These are phyloP conservation scores for Fusarium temperatum DNA, from an alignment of 2,329 filamentous ascomycete species.

Conservation along the genomic window DNA sequence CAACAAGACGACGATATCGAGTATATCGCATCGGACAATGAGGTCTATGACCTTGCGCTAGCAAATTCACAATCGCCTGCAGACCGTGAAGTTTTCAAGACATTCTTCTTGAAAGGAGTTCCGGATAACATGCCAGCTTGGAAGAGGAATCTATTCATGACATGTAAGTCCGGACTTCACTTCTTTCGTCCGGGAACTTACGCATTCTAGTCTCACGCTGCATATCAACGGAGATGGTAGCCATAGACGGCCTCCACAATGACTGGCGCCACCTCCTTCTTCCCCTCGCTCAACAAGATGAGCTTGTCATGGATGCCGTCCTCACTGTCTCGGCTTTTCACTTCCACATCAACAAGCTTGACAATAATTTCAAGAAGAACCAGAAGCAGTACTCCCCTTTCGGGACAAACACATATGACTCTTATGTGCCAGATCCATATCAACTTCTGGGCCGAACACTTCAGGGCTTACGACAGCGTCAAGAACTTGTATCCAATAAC, in stretches of 20 bases:
- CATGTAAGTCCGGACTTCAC: not conserved
- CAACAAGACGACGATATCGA: not conserved
- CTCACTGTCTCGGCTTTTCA: slow-evolving; percentile 33
- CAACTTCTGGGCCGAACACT: slow-evolving; percentile 28
- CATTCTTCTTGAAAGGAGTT: slow-evolving; percentile 13
- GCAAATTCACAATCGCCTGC: rapidly evolving
- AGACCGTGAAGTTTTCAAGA: not conserved
- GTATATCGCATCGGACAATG: not conserved
- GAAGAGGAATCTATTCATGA: slow-evolving; percentile 24
- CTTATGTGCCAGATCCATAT: slow-evolving; percentile 18
- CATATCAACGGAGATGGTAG: slow-evolving; percentile 40
- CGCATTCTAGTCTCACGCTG: slow-evolving; percentile 10
- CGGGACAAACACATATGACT: not conserved
- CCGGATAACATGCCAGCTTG: slow-evolving; percentile 17
- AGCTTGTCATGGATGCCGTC: slow-evolving; percentile 35
- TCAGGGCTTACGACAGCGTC: slow-evolving; percentile 21
- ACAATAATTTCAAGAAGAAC: not conserved
- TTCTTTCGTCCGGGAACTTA: not conserved
- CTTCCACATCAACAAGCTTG: slow-evolving; percentile 17
- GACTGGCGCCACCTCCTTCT: slow-evolving; percentile 39
- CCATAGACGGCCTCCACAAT: slow-evolving; percentile 39
- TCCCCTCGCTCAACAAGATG: slow-evolving; percentile 30
- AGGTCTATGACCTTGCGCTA: not conserved
- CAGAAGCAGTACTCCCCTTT: not conserved
- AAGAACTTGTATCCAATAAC: slow-evolving; percentile 20